Evolutionary conservation across 2,329 filamentous ascomycete species (phyloP).

Genomic region (Colletotrichum sidae): DNA sequence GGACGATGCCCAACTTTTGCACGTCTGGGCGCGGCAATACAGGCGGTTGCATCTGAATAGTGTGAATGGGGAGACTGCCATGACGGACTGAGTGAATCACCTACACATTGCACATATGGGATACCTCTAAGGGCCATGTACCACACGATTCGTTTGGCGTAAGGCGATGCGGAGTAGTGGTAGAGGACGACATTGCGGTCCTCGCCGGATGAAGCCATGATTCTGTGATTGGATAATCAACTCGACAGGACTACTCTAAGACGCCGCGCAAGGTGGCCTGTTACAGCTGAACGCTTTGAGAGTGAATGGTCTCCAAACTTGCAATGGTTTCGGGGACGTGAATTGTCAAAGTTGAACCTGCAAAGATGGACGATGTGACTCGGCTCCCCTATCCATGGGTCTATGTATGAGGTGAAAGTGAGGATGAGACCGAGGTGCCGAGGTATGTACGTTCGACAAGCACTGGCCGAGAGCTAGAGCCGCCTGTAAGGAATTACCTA

Average conservation of each 20-base stretch:
- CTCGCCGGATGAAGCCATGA: constrained; percentile 23
- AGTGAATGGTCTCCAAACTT: not conserved
- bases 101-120: constrained; percentile 74
- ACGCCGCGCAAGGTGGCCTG: too few relatives aligned
- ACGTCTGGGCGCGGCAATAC: constrained; percentile 76
- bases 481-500: too few relatives aligned
- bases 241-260: too few relatives aligned
- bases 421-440: constrained; percentile 22
- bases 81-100: constrained; percentile 41
- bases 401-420: constrained; percentile 11
- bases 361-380: not conserved
- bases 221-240: not conserved
- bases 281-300: too few relatives aligned
- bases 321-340: not conserved
- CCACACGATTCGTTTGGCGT: constrained; percentile 72
- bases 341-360: not conserved
- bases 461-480: too few relatives aligned
- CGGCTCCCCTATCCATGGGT: too few relatives aligned
- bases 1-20: constrained; percentile 68
- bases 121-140: constrained; percentile 76
- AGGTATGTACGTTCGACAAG: constrained; percentile 14
- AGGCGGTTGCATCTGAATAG: constrained; percentile 70
- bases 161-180: constrained; percentile 75
- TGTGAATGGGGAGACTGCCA: constrained; percentile 3
- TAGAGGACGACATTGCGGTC: constrained; percentile 65